phyloP scores from a whole-genome alignment of 768 basidiomycete genomes.

The Sistotremastrum suecicum region DNA sequence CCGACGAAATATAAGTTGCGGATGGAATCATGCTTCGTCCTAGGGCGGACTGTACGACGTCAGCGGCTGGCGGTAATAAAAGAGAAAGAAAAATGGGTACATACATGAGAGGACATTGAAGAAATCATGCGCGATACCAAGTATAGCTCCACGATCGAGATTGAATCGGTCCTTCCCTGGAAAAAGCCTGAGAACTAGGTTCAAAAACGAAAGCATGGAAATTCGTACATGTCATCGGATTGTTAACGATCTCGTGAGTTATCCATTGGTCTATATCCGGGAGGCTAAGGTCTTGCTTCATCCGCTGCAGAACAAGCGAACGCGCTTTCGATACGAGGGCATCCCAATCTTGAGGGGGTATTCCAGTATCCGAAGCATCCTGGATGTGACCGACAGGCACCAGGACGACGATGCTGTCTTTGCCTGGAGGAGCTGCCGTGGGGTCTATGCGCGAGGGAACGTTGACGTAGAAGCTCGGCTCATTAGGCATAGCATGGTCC shows the following conservation, averaged over 20 bases:
- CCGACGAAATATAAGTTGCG: conserved; percentile 26
- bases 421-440: conserved; percentile 23
- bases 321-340: conserved; percentile 17
- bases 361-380: conserved; percentile 5
- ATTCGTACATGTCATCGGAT: conserved; percentile 20
- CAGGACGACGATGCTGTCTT: conserved; percentile 22
- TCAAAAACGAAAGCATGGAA: background rate
- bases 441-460: conserved; percentile 24
- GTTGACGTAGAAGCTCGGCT: conserved; percentile 29
- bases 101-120: conserved; percentile 22
- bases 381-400: conserved; percentile 24
- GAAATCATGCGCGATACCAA: conserved; percentile 24
- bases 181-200: background rate
- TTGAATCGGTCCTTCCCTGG: conserved; percentile 26
- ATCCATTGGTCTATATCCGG: conserved; percentile 19
- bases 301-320: conserved; percentile 16
- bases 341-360: conserved; percentile 3
- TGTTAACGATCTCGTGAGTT: conserved; percentile 22
- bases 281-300: conserved; percentile 16
- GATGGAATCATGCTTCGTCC: conserved; percentile 18
- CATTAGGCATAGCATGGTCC: conserved; percentile 21
- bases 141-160: conserved; percentile 25
- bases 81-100: background rate
- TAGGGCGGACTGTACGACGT: conserved; percentile 5
- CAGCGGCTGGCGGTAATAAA: background rate